phyloP scores from a whole-genome alignment of 768 basidiomycete species.

The Mycena vitilis region DNA sequence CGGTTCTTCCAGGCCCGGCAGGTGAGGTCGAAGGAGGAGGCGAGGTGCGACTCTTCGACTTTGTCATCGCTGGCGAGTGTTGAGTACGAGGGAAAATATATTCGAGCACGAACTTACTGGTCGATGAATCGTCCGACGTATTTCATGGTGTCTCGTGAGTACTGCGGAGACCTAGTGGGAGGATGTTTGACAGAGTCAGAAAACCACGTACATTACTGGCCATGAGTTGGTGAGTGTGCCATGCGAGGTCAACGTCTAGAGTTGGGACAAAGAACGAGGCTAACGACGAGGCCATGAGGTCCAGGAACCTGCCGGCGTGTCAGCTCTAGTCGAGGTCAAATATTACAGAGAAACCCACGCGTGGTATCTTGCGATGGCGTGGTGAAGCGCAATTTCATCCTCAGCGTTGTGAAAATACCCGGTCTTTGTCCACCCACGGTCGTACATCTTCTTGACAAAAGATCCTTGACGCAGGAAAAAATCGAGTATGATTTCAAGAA shows the following conservation, averaged over 20 bases:
- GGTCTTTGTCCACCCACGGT: conserved; percentile 62
- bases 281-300: conserved; percentile 60
- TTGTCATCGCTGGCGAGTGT: conserved; percentile 56
- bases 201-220: conserved; percentile 43
- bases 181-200: neutral
- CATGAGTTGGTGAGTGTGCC: conserved; percentile 81
- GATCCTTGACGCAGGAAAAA: conserved; percentile 64
- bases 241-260: conserved; percentile 78
- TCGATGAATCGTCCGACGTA: conserved; percentile 54
- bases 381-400: conserved; percentile 56
- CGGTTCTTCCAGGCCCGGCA: conserved; percentile 62
- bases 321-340: neutral
- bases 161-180: conserved; percentile 38
- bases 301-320: conserved; percentile 57
- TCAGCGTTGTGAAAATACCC: conserved; percentile 51
- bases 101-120: conserved; percentile 56
- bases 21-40: conserved; percentile 61
- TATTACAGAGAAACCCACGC: conserved; percentile 51
- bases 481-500: neutral
- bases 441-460: conserved; percentile 65
- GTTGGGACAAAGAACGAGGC: conserved; percentile 65
- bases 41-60: conserved; percentile 58
- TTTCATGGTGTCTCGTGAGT: conserved; percentile 55
- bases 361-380: conserved; percentile 68
- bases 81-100: neutral